These are phyloP conservation scores for Tilletia walkeri DNA, from an alignment of 1,284 basidiomycete genomes.

Conservation along the genomic window DNA sequence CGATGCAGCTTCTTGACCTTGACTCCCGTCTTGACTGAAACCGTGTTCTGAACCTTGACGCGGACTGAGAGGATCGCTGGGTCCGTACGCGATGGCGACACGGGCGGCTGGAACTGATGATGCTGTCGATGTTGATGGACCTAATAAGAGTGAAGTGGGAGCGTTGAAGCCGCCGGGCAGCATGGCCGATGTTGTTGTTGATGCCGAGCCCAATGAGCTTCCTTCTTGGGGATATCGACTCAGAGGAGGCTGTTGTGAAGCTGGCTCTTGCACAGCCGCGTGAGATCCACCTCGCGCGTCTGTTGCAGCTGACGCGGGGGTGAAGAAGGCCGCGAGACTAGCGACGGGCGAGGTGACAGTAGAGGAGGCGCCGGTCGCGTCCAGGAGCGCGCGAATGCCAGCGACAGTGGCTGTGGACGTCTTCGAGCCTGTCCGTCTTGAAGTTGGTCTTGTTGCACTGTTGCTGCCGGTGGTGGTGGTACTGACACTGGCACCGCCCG, in stretches of 20 bases:
- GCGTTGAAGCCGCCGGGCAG: too few relatives aligned
- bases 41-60: conserved; percentile 2
- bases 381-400: neutral
- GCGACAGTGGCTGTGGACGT: neutral
- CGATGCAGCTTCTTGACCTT: neutral
- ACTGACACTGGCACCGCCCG: too few relatives aligned
- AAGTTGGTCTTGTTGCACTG: neutral
- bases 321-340: neutral
- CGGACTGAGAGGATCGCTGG: neutral
- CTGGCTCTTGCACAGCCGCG: too few relatives aligned
- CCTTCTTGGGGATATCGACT: too few relatives aligned
- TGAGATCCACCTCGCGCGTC: too few relatives aligned
- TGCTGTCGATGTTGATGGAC: too few relatives aligned
- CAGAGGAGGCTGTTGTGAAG: too few relatives aligned
- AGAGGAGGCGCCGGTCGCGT: neutral
- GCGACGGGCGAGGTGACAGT: neutral
- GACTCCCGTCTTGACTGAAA: conserved; percentile 9
- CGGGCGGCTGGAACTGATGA: too few relatives aligned
- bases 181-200: too few relatives aligned
- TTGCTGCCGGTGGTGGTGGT: too few relatives aligned
- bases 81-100: neutral
- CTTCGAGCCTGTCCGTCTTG: neutral
- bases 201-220: too few relatives aligned
- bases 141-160: too few relatives aligned
- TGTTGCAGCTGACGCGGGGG: neutral